phyloP scores from a whole-genome alignment of 225 moss, liverwort and hornwort genomes.

The Bryum argenteum region DNA sequence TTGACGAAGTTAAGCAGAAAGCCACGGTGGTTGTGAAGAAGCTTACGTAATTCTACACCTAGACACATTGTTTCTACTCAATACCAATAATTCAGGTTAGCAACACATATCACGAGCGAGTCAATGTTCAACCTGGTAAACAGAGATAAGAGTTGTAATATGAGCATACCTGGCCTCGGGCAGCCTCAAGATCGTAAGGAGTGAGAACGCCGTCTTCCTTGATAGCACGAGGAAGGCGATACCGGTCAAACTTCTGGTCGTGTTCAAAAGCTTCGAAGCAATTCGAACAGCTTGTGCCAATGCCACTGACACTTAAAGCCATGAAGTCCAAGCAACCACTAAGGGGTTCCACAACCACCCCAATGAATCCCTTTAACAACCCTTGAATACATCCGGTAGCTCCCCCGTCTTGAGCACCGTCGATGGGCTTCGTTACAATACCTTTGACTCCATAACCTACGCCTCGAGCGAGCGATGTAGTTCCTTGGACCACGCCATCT shows the following conservation, averaged over 20 bases:
- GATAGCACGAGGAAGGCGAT: constrained; percentile 81
- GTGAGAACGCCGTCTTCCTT: constrained; percentile 70
- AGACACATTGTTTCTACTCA: background rate
- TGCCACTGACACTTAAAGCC: constrained; percentile 84
- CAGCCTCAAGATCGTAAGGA: constrained; percentile 57
- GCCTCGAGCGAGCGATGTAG: constrained; percentile 81
- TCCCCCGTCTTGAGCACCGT: constrained; percentile 68
- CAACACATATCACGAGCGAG: background rate
- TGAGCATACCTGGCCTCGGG: constrained; percentile 76
- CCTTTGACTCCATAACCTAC: constrained; percentile 83
- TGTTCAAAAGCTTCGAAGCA: constrained; percentile 82
- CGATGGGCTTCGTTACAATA: constrained; percentile 86
- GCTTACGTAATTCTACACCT: background rate
- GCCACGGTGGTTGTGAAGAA: background rate
- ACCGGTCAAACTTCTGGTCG: constrained; percentile 59
- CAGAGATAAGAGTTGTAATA: background rate
- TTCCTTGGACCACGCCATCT: constrained; percentile 80
- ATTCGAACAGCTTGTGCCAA: constrained; percentile 75
- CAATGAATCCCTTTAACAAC: constrained; percentile 75
- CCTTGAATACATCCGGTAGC: constrained; percentile 84
- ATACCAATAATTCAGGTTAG: background rate
- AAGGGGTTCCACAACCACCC: constrained; percentile 81
- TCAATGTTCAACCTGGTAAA: background rate
- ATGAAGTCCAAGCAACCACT: constrained; percentile 92
- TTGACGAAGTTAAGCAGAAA: background rate